These are phyloP conservation scores for Yueomyces sp. DNA, from an alignment of 805 yeast genomes.

Conservation along the genomic window DNA sequence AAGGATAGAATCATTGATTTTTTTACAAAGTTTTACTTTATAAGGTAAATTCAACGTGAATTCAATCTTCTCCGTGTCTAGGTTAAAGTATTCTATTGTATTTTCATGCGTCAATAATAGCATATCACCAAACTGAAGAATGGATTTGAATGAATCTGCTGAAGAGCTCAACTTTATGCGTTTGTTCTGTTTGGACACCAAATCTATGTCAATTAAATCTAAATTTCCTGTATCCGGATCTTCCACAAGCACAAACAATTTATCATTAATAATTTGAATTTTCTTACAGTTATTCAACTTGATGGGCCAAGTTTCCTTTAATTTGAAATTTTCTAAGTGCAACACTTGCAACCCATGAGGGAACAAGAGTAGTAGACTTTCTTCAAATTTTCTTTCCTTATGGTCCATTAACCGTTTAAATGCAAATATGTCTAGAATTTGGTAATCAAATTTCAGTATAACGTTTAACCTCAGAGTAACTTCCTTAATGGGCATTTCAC, in stretches of 20 bases:
- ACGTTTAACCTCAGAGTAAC: slow-evolving; percentile 20
- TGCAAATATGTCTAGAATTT: slow-evolving; percentile 16
- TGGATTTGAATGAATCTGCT: not conserved
- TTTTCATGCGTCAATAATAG: slow-evolving; percentile 9
- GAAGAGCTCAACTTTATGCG: slow-evolving; percentile 2
- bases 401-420: slow-evolving; percentile 9
- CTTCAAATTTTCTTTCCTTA: slow-evolving; percentile 10
- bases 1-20: slow-evolving; percentile 8
- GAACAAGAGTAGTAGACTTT: slow-evolving; percentile 15
- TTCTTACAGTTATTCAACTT: slow-evolving; percentile 10
- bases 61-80: slow-evolving; percentile 5
- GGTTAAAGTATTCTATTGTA: slow-evolving; percentile 10
- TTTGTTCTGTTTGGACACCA: slow-evolving; percentile 5
- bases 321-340: slow-evolving; percentile 14
- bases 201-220: slow-evolving; percentile 8
- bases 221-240: slow-evolving; percentile 1
- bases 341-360: slow-evolving; percentile 20
- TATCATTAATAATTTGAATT: slow-evolving; percentile 8
- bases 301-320: slow-evolving; percentile 14
- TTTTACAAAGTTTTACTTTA: slow-evolving; percentile 10
- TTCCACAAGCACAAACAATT: slow-evolving; percentile 11
- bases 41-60: slow-evolving; percentile 5
- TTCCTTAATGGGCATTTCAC: slow-evolving; percentile 20
- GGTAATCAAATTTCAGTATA: slow-evolving; percentile 22
- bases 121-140: not conserved